Evolutionary conservation across 1,284 basidiomycete species (phyloP).

Genomic region (Irpex sp.): DNA sequence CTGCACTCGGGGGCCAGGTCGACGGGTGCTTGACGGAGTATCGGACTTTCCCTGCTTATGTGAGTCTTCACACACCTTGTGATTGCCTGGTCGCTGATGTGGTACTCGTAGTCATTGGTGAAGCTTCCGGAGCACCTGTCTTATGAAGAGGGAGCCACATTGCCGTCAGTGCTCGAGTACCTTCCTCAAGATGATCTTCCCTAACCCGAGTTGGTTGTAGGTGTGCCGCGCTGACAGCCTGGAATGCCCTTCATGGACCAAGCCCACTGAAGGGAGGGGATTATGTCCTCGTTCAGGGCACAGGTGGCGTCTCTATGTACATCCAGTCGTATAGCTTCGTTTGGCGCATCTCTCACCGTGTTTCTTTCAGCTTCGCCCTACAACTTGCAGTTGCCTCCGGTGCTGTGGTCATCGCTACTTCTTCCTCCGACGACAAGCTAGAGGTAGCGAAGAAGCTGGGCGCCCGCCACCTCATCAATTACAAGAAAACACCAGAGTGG

Average conservation of each 20-base stretch:
- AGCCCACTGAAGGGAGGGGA: conserved; percentile 26
- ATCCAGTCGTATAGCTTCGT: neutral
- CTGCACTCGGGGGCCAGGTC: conserved; percentile 1
- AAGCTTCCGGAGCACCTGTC: conserved; percentile 7
- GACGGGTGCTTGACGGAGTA: conserved; percentile 11
- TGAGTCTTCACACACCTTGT: neutral
- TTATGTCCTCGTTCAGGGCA: conserved; percentile 35
- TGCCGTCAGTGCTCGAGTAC: conserved; percentile 2
- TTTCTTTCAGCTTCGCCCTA: conserved; percentile 27
- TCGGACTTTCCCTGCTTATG: conserved; percentile 8
- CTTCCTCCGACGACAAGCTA: conserved; percentile 40
- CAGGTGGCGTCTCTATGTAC: conserved; percentile 34
- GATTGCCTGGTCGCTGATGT: neutral
- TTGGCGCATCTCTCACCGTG: neutral
- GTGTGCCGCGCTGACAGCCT: conserved; percentile 36
- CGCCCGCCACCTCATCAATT: conserved; percentile 35
- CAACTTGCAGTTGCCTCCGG: conserved; percentile 39
- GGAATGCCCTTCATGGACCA: conserved; percentile 34
- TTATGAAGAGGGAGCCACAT: conserved; percentile 12
- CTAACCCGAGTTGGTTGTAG: conserved; percentile 3
- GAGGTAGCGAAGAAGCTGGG: conserved; percentile 29
- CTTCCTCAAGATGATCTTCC: no score
- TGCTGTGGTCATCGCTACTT: conserved; percentile 39
- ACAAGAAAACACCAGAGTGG: conserved; percentile 40
- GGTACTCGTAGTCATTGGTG: conserved; percentile 7